These are phyloP conservation scores for Corymbia maculata DNA, from an alignment of 345 rosid genomes.

Conservation along the genomic window DNA sequence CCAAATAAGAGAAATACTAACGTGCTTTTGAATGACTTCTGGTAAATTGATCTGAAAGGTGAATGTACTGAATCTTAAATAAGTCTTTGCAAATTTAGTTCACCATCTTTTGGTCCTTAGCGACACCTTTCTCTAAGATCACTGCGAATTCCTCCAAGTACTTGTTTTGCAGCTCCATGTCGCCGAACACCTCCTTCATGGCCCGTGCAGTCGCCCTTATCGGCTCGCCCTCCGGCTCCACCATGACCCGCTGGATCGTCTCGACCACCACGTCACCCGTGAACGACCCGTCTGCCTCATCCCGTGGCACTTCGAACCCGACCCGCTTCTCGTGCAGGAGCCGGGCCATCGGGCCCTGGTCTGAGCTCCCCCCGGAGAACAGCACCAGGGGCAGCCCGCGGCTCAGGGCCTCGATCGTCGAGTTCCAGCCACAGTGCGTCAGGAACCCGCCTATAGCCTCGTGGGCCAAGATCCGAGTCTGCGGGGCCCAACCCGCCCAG, in stretches of 20 bases:
- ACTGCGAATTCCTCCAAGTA: background rate
- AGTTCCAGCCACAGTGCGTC: conserved; percentile 9
- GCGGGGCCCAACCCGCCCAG: conserved; percentile 5
- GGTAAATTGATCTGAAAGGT: background rate
- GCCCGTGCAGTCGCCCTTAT: conserved; percentile 1
- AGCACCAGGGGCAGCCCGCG: background rate
- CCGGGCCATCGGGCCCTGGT: conserved; percentile 3
- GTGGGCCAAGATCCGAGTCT: background rate
- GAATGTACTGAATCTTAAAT: background rate
- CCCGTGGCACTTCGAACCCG: conserved; percentile 6
- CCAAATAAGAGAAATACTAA: rapidly evolving
- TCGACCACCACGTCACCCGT: background rate
- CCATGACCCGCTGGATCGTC: conserved; percentile 3
- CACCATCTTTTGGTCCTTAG: background rate
- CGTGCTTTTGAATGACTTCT: background rate
- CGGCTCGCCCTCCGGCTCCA: background rate
- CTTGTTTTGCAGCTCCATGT: background rate
- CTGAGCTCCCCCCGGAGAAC: background rate
- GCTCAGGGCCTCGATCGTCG: conserved; percentile 1
- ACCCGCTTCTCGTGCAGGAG: background rate
- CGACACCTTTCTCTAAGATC: background rate
- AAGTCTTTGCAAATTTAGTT: background rate
- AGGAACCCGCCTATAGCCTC: conserved; percentile 7
- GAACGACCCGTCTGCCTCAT: conserved; percentile 4
- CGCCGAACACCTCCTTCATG: conserved; percentile 1